Percentiles rank a stretch among this genome's conserved stretches.
Conservation (phyloP, 805 yeast species). For the Saturnispora saitoi region DNA sequence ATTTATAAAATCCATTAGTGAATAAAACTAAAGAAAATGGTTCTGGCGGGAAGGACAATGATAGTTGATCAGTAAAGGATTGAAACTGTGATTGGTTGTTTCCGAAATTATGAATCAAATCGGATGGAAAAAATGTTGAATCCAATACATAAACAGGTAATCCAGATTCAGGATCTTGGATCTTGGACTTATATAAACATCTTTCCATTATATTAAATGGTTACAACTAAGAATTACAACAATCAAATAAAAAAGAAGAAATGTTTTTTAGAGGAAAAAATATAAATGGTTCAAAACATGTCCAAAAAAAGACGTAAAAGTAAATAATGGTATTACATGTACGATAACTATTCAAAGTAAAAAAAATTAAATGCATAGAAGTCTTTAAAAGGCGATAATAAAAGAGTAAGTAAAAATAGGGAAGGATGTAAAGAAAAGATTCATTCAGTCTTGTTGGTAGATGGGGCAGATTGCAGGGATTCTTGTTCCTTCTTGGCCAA, state of each 20-base stretch:
- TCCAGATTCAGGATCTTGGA: constrained; percentile 56
- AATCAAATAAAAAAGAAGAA: not conserved
- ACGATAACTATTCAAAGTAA: no score
- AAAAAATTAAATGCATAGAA: not conserved
- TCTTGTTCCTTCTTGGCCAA: constrained; percentile 18
- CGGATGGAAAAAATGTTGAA: constrained; percentile 67
- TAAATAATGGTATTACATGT: no score
- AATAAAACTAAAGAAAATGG: constrained; percentile 66
- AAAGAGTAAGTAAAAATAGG: constrained; percentile 1
- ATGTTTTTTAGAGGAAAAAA: no score
- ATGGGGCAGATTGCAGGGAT: not conserved
- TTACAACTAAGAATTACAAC: not conserved
- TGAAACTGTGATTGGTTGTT: constrained; percentile 29
- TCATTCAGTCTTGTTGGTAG: constrained; percentile 4
- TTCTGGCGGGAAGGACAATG: constrained; percentile 48
- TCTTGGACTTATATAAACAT: constrained; percentile 35
- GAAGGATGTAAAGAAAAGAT: not conserved
- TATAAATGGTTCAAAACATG: no score
- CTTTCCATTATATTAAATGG: constrained; percentile 1
- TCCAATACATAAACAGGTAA: constrained; percentile 78
- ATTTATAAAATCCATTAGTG: constrained; percentile 66
- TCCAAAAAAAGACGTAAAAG: no score
- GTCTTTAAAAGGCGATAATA: not conserved
- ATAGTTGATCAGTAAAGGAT: constrained; percentile 48
- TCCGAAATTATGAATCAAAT: constrained; percentile 25